Conservation (phyloP, 78 protist species). For the Pirum gemmata region DNA sequence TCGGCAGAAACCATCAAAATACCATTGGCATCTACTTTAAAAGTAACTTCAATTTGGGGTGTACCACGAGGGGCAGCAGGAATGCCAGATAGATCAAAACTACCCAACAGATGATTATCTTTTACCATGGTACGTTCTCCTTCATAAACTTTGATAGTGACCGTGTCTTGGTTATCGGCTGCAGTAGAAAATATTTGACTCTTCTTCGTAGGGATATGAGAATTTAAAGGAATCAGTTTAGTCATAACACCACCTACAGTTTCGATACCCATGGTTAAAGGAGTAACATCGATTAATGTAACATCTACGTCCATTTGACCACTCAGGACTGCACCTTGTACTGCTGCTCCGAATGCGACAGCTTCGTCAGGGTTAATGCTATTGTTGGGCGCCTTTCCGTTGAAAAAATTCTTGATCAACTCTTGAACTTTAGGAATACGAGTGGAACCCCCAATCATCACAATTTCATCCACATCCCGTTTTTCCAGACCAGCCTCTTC, state of each 20-base stretch:
- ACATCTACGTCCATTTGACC: constrained; percentile 56
- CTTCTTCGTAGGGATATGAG: constrained; percentile 90
- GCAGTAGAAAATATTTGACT: constrained; percentile 87
- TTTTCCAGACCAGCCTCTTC: constrained; percentile 81
- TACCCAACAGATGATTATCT: constrained; percentile 85
- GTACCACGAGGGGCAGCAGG: constrained; percentile 87
- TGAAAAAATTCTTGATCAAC: constrained; percentile 85
- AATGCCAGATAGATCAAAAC: constrained; percentile 78
- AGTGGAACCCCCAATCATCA: constrained; percentile 97
- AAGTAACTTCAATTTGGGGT: constrained; percentile 91
- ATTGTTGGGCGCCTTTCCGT: constrained; percentile 91
- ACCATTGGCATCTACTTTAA: constrained; percentile 83
- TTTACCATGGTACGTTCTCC: constrained; percentile 89
- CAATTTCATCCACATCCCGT: constrained; percentile 85
- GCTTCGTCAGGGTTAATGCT: constrained; percentile 97
- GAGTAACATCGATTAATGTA: constrained; percentile 83
- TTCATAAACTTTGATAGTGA: constrained; percentile 86
- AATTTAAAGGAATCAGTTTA: constrained; percentile 77
- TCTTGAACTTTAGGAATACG: constrained; percentile 96
- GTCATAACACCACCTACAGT: constrained; percentile 93
- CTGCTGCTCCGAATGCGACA: constrained; percentile 99
- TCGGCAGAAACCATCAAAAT: constrained; percentile 84
- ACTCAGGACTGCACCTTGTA: constrained; percentile 91
- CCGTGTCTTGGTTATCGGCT: constrained; percentile 83
- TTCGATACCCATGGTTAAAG: constrained; percentile 93